Evolutionary conservation across 495 filamentous ascomycete genomes (phyloP).

Genomic region (Hamigera avellanea): DNA sequence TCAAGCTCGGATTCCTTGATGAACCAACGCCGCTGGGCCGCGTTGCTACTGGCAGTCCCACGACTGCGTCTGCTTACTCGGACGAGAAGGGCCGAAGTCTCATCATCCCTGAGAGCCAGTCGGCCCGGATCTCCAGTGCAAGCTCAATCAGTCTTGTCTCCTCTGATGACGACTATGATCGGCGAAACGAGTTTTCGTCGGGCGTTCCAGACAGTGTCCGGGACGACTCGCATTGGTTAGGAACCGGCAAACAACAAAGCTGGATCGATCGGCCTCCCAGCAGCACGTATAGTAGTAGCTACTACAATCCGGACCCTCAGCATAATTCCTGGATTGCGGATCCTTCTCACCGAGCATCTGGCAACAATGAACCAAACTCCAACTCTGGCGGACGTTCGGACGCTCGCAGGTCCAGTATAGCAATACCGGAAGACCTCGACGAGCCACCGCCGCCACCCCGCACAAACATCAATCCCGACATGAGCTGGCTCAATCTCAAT

Average conservation of each 20-base stretch:
- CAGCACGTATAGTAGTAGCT: slow-evolving; percentile 49
- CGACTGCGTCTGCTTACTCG: slow-evolving; percentile 41
- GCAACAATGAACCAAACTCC: slow-evolving; percentile 1
- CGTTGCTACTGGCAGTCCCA: slow-evolving; percentile 58
- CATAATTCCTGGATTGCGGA: slow-evolving; percentile 15
- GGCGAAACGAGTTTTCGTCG: slow-evolving; percentile 29
- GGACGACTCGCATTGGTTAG: slow-evolving; percentile 39
- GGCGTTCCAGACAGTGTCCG: slow-evolving; percentile 40
- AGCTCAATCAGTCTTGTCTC: slow-evolving; percentile 43
- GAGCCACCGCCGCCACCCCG: slow-evolving; percentile 26
- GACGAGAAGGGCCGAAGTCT: slow-evolving; percentile 22
- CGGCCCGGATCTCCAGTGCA: slow-evolving; percentile 51
- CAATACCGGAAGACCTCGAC: slow-evolving; percentile 28
- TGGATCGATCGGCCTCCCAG: slow-evolving; percentile 42
- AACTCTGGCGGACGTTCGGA: slow-evolving; percentile 14
- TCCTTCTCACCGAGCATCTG: slow-evolving; percentile 1
- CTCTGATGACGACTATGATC: slow-evolving; percentile 35
- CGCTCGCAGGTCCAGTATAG: slow-evolving; percentile 22
- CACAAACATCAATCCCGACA: slow-evolving; percentile 39
- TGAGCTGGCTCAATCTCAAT: slow-evolving; percentile 67
- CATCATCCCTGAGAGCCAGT: slow-evolving; percentile 42
- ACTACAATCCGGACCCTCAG: slow-evolving; percentile 28
- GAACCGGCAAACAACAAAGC: slow-evolving; percentile 25
- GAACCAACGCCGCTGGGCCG: slow-evolving; percentile 32
- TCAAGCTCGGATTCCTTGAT: slow-evolving; percentile 28